Evolutionary conservation across 306 rosid species (phyloP).

Genomic region (Purshia tridentata): DNA sequence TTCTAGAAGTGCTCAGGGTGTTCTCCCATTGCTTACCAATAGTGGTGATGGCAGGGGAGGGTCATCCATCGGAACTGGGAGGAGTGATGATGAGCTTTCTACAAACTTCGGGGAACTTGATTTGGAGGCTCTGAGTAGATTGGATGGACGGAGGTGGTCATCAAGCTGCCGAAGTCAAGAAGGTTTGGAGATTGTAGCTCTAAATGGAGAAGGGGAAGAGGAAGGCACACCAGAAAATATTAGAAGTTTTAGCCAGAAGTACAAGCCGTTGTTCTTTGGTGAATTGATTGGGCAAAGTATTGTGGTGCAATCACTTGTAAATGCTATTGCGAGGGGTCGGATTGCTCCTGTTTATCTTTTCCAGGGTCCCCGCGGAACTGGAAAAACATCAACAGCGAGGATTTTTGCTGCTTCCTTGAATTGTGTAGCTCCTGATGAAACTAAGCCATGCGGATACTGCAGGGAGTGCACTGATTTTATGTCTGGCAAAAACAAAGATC

Average conservation of each 20-base stretch:
- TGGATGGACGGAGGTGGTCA: conserved; percentile 98
- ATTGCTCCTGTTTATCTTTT: conserved; percentile 97
- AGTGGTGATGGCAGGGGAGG: conserved; percentile 65
- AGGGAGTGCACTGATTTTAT: conserved; percentile 67
- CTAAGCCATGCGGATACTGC: conserved; percentile 93
- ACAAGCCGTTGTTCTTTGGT: conserved; percentile 74
- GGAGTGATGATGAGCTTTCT: conserved; percentile 92
- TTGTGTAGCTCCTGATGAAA: conserved; percentile 68
- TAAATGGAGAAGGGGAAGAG: conserved; percentile 70
- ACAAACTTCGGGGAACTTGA: conserved; percentile 92
- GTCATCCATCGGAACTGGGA: conserved; percentile 80
- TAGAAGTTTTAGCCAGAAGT: conserved; percentile 74
- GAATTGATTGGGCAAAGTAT: conserved; percentile 92
- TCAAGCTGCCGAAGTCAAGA: conserved; percentile 93
- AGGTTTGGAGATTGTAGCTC: conserved; percentile 79
- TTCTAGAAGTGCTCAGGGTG: conserved; percentile 66
- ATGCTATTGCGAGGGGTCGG: conserved; percentile 72
- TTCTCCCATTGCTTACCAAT: conserved; percentile 71
- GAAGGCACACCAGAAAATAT: conserved; percentile 67
- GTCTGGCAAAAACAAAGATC: conserved; percentile 67
- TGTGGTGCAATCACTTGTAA: conserved; percentile 86
- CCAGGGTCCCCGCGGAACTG: conserved; percentile 98
- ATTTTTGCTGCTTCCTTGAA: conserved; percentile 89
- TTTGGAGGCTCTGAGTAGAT: conserved; percentile 91
- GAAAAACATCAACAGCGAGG: conserved; percentile 88